Percentiles rank a stretch among this genome's conserved stretches.
These are phyloP conservation scores for Hypoxylon sp. DNA, from an alignment of 2,329 filamentous ascomycete genomes.

Conservation along the genomic window DNA sequence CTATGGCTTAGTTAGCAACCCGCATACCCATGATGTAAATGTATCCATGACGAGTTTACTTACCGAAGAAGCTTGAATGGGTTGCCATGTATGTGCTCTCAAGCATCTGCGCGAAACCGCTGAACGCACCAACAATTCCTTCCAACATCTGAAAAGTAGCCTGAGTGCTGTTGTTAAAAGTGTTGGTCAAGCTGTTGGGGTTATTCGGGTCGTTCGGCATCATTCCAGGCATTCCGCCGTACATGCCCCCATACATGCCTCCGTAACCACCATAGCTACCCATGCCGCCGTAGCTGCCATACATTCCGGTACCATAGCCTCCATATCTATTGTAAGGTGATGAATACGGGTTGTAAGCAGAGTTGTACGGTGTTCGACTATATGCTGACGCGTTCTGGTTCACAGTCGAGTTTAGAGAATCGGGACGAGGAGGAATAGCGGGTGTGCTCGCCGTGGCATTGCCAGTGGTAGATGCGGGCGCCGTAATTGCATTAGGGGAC, in stretches of 20 bases:
- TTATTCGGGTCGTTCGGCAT: slow-evolving; percentile 79
- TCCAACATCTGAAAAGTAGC: slow-evolving; percentile 99
- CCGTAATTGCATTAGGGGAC: slow-evolving; percentile 58
- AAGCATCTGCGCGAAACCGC: slow-evolving; percentile 98
- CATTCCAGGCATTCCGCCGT: slow-evolving; percentile 62
- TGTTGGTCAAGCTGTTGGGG: slow-evolving; percentile 93
- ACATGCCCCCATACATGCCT: slow-evolving; percentile 56
- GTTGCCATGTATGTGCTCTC: slow-evolving; percentile 99
- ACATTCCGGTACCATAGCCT: slow-evolving; percentile 55
- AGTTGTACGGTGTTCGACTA: slow-evolving; percentile 68
- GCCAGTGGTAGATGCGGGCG: slow-evolving; percentile 55
- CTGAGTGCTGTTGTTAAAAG: slow-evolving; percentile 94
- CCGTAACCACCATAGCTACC: slow-evolving; percentile 61
- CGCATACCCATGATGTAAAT: neutral
- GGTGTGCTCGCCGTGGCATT: slow-evolving; percentile 66
- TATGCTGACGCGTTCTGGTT: slow-evolving; percentile 92
- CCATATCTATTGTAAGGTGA: slow-evolving; percentile 56
- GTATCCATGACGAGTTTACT: slow-evolving; percentile 53
- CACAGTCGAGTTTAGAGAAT: slow-evolving; percentile 81
- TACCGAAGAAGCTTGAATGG: slow-evolving; percentile 98
- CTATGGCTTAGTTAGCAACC: slow-evolving; percentile 61
- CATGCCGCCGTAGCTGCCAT: slow-evolving; percentile 60
- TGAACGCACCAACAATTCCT: slow-evolving; percentile 95
- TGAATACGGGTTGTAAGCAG: slow-evolving; percentile 67
- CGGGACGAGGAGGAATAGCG: slow-evolving; percentile 84